Evolutionary conservation across 2,329 filamentous ascomycete species (phyloP).

Genomic region (Macrophomina phaseolina): DNA sequence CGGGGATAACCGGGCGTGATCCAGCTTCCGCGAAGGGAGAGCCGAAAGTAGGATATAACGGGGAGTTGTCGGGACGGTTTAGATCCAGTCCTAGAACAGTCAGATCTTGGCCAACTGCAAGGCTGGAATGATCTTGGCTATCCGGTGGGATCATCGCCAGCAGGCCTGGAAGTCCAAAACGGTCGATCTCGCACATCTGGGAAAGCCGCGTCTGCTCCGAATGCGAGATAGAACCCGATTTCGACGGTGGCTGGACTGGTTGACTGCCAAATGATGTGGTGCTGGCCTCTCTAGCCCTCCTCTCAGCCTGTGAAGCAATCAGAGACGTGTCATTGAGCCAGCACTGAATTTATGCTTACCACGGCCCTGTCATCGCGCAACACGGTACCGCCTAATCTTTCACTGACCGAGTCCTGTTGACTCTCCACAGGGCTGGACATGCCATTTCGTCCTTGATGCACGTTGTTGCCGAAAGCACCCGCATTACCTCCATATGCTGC

Average conservation of each 20-base stretch:
- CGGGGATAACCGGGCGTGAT: conserved; percentile 64
- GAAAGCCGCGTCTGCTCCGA: conserved; percentile 51
- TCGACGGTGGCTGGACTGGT: conserved; percentile 22
- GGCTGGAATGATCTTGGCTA: conserved; percentile 54
- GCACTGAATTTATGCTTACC: not conserved
- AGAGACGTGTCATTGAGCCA: not conserved
- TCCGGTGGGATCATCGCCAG: conserved; percentile 62
- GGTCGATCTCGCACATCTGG: conserved; percentile 66
- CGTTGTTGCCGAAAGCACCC: conserved; percentile 46
- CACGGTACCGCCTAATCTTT: conserved; percentile 21
- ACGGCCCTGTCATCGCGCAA: conserved; percentile 23
- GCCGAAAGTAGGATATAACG: conserved; percentile 67
- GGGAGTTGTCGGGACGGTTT: conserved; percentile 63
- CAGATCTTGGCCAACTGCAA: conserved; percentile 68
- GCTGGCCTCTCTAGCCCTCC: conserved; percentile 27
- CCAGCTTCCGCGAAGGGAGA: conserved; percentile 66
- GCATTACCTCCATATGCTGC: conserved; percentile 51
- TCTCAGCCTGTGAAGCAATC: conserved; percentile 2
- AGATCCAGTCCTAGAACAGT: conserved; percentile 68
- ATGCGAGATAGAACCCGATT: conserved; percentile 18
- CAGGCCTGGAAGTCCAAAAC: conserved; percentile 65
- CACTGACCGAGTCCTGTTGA: conserved; percentile 39
- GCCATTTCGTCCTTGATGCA: conserved; percentile 52
- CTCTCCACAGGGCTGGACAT: conserved; percentile 46
- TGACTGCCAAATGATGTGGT: conserved; percentile 27